phyloP scores from a whole-genome alignment of 257 asterid genomes.

The Agastache rugosa region DNA sequence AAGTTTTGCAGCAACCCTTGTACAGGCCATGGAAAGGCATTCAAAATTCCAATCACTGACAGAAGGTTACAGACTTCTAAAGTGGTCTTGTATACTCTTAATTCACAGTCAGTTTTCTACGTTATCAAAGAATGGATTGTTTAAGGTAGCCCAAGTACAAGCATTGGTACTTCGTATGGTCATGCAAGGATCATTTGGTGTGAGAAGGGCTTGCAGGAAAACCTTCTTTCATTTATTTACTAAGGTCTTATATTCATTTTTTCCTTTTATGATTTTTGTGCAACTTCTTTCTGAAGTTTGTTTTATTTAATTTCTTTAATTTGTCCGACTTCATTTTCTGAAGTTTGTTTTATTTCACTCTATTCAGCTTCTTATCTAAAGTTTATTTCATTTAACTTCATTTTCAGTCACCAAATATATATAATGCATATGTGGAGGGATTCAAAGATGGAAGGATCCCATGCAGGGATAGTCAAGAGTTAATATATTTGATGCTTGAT shows the following conservation, averaged over 20 bases:
- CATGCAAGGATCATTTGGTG: conserved; percentile 71
- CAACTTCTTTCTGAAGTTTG: conserved; percentile 28
- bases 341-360: conserved; percentile 30
- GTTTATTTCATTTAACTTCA: conserved; percentile 28
- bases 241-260: conserved; percentile 57
- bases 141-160: conserved; percentile 83
- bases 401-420: conserved; percentile 78
- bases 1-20: conserved; percentile 86
- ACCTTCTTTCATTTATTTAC: conserved; percentile 64
- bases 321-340: no score
- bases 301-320: conserved; percentile 22
- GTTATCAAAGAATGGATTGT: conserved; percentile 78
- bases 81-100: conserved; percentile 87
- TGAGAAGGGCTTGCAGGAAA: conserved; percentile 74
- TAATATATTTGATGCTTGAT: conserved; percentile 67
- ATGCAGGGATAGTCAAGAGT: conserved; percentile 74
- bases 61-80: conserved; percentile 76
- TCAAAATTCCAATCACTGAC: conserved; percentile 66
- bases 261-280: conserved; percentile 25
- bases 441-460: conserved; percentile 74
- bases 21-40: conserved; percentile 93
- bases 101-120: conserved; percentile 71
- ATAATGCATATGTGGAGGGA: conserved; percentile 74
- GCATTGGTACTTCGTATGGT: conserved; percentile 69
- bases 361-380: conserved; percentile 20